Base-by-base conservation (phyloP, 305 asterid genomes). In the Solanum hybrid region DNA sequence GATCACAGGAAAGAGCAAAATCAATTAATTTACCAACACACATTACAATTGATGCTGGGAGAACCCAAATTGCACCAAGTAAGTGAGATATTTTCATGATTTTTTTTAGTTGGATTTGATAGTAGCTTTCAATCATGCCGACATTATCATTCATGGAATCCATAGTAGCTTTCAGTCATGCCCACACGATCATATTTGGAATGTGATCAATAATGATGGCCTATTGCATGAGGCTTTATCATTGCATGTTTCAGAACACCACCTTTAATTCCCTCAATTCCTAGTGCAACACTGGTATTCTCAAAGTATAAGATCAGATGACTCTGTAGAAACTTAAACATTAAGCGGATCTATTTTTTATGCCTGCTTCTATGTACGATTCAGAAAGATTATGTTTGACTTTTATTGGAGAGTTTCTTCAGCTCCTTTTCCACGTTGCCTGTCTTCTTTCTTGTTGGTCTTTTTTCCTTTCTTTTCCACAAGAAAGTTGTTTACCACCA, bases 41-140 rank as follows among this genome's bases (percentile, higher is more conserved):
- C 91, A 80, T 96, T 76, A 95, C 98, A 79, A 92, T 96, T 90
- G 99, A 97, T 93, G 99, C 99, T 10, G 99, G 99, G 91, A 94
- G 97, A 93, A 97, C 99, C 89, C 99, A 96, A 94, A 97, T 97
- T 90, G 99, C 98, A 89, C 99, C 99, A 89, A 94, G 99, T 97
- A 91, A 95, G 99, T 95, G 91, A 20, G 22, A 36, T 29, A 72
- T 26, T 38, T 7, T 41, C 4, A 45, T 51, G 80, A 24, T 87
- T 83, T 86, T 15, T 81, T 84, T 20, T 84, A 70, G 73, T 70
- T 32, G 17, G 24, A 15, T 15, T 39, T 39, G 36, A 39, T 82
- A 7, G 17, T 20, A 22, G 45, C 81, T 78, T 77, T 78, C 26
- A 79, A 36, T 79, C 45, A 79, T 34, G 51, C 51, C 4, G 10